Base-by-base conservation (phyloP, 78 protist genomes). In the Fonticula alba region DNA sequence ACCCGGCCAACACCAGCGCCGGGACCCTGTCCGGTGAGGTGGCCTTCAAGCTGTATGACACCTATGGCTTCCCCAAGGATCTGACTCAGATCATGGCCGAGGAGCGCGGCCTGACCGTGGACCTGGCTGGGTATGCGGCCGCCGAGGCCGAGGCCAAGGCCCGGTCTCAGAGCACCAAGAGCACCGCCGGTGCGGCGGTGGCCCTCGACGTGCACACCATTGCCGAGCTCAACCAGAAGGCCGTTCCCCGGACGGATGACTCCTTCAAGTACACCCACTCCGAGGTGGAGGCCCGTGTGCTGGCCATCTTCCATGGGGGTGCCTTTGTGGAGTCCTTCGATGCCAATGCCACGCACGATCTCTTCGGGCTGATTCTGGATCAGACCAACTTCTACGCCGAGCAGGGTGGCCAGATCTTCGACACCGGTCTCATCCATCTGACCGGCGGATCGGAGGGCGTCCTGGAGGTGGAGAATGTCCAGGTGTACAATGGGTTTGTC, bases 41-140 rank as follows among this genome's bases (percentile, higher is more conserved):
- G 13, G 87, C 87, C 20, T 83, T 81, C 66, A 58, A 32, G 41
- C 89, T 93, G 27, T 79, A 77, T 65, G 86, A 82, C 78, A 71
- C 93, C 29, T 84, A 73, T 72, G 98, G 98, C 66, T 93, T 89
- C 82, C 96, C 95, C 24, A 33, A 75, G 47, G 96, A 93, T 68
- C 79, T 90, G 33, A 90, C 94, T 37, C 69, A 55, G 33, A 63
- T 93, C 52, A 88, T 88, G 93, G 96, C 95, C 17, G 80, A 78
- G 33, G 95, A 93, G 83, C 49, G 38, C 32, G 82, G 82, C 52
- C 26, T 85, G 66, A 62, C 40, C 19, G 85, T 88, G 27, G 94
- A 89, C 71, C 17, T 26, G 36, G 58, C 1, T 9, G 86, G 75
- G 26, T 91, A 27, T 53, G 75, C 75, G 62, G 74, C 2, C 3